Percentiles rank a stretch among this genome's conserved stretches.
Conservation (phyloP, 139 green algal genomes). For the Micromonas pusilla region DNA sequence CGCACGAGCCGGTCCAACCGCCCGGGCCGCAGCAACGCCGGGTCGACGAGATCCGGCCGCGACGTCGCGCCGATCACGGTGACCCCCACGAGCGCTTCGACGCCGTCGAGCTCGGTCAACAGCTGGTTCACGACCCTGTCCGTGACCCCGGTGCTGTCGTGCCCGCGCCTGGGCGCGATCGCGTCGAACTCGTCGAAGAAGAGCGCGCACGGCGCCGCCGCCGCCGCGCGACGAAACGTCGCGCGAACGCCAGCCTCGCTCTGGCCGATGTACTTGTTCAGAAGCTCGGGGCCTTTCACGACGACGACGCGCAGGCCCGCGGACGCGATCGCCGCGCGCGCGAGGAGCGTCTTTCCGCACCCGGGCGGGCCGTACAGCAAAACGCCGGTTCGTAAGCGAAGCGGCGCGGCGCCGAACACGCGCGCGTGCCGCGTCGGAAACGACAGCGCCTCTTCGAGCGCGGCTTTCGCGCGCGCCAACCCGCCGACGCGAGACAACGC, state of each 20-base stretch:
- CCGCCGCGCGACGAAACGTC: slow-evolving; percentile 74
- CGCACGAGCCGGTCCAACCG: slow-evolving; percentile 51
- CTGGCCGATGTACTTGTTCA: slow-evolving; percentile 98
- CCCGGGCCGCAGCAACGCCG: slow-evolving; percentile 59
- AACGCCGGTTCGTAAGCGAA: slow-evolving; percentile 82
- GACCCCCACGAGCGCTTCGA: slow-evolving; percentile 81
- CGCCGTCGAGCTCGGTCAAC: slow-evolving; percentile 94
- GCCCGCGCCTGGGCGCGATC: slow-evolving; percentile 82
- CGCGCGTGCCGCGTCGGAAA: slow-evolving; percentile 58
- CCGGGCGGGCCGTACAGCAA: slow-evolving; percentile 95
- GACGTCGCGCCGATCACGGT: slow-evolving; percentile 83
- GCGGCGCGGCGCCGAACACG: slow-evolving; percentile 57
- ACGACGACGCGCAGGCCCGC: slow-evolving; percentile 59
- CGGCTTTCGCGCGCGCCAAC: slow-evolving; percentile 58
- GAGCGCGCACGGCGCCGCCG: slow-evolving; percentile 85
- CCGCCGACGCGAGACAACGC: slow-evolving; percentile 77
- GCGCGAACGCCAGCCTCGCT: slow-evolving; percentile 83
- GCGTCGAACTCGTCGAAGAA: slow-evolving; percentile 99
- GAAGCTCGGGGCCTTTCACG: slow-evolving; percentile 89
- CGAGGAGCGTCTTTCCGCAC: slow-evolving; percentile 92
- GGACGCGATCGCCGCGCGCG: slow-evolving; percentile 65
- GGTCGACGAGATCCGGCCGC: slow-evolving; percentile 57
- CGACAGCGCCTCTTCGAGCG: slow-evolving; percentile 74
- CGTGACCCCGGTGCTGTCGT: slow-evolving; percentile 89
- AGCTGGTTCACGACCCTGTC: slow-evolving; percentile 95